Conservation (phyloP, 805 yeast species). For the Monosporozyma siamensis region DNA sequence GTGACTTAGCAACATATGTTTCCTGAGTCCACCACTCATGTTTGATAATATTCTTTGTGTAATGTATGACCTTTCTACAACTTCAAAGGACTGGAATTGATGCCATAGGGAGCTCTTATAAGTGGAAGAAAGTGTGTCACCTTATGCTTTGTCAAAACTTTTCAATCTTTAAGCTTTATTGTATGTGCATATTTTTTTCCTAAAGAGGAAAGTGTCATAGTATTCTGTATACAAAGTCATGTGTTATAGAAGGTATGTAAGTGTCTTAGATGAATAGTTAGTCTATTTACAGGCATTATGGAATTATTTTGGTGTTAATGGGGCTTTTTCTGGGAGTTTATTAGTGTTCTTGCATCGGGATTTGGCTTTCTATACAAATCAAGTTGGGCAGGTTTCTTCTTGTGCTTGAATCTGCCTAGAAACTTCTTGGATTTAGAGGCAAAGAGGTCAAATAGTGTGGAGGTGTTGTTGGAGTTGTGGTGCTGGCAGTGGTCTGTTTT, state of each 20-base stretch:
- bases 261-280: too few species aligned
- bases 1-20: conserved; percentile 11
- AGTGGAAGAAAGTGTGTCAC: too few species aligned
- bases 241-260: too few species aligned
- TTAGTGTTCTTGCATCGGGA: neutral
- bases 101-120: too few species aligned
- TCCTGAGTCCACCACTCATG: conserved; percentile 19
- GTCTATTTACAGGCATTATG: neutral
- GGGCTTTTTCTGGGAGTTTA: neutral
- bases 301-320: neutral
- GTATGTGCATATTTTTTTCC: too few species aligned
- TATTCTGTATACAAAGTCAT: too few species aligned
- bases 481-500: too few species aligned
- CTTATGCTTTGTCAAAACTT: neutral
- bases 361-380: conserved; percentile 8
- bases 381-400: conserved; percentile 5
- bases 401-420: conserved; percentile 5
- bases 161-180: neutral
- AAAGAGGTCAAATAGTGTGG: neutral
- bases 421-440: conserved; percentile 4
- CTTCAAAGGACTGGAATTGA: too few species aligned
- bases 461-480: neutral
- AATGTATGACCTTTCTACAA: too few species aligned
- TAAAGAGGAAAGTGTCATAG: too few species aligned
- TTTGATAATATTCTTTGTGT: too few species aligned